These are phyloP conservation scores for Punica granatum DNA, from an alignment of 345 rosid genomes.

Conservation along the genomic window DNA sequence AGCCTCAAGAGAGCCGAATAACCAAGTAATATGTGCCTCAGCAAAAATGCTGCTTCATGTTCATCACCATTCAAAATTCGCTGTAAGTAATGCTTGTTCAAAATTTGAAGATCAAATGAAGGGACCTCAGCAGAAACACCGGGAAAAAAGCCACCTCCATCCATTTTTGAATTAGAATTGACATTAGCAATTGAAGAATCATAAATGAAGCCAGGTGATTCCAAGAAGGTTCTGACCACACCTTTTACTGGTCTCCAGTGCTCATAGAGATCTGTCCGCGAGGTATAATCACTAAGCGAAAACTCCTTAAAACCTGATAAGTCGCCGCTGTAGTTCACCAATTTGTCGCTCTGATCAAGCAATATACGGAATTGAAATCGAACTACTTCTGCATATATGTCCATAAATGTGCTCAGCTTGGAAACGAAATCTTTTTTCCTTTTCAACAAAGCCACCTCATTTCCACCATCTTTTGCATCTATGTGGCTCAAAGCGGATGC, in stretches of 20 bases:
- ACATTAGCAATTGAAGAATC: conserved; percentile 14
- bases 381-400: conserved; percentile 37
- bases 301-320: conserved; percentile 11
- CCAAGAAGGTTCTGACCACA: conserved; percentile 8
- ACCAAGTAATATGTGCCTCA: conserved; percentile 68
- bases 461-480: conserved; percentile 25
- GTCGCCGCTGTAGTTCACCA: conserved; percentile 10
- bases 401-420: conserved; percentile 25
- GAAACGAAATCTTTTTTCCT: conserved; percentile 33
- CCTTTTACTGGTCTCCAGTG: conserved; percentile 11
- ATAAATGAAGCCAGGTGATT: conserved; percentile 15
- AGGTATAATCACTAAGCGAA: conserved; percentile 4
- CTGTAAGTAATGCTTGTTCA: conserved; percentile 34
- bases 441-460: conserved; percentile 24
- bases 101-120: conserved; percentile 19
- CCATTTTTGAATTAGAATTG: conserved; percentile 4
- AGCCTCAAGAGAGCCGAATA: conserved; percentile 66
- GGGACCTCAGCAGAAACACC: conserved; percentile 26
- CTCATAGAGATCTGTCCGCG: conserved; percentile 7
- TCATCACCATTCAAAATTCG: conserved; percentile 48
- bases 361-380: conserved; percentile 29
- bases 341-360: conserved; percentile 27
- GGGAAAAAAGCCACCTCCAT: conserved; percentile 23
- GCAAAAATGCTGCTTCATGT: conserved; percentile 44
- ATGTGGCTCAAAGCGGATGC: conserved; percentile 41